Evolutionary conservation across 495 filamentous ascomycete species (phyloP).

Genomic region (Aspergillus bertholletiae): DNA sequence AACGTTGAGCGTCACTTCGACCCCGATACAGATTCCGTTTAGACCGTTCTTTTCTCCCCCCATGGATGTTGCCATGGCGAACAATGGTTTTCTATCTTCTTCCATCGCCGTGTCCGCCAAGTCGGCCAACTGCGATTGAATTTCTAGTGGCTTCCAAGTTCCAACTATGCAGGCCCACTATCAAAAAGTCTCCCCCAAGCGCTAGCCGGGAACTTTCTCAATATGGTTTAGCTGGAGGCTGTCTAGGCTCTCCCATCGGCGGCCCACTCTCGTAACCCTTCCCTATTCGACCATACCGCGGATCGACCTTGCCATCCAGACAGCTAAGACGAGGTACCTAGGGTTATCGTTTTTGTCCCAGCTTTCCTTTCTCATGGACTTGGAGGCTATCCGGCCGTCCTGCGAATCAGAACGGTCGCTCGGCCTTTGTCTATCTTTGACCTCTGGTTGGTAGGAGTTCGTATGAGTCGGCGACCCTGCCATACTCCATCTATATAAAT

Average conservation of each 20-base stretch:
- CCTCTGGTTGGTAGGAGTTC: background rate
- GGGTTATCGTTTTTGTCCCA: constrained; percentile 3
- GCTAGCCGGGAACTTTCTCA: background rate
- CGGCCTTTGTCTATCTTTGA: constrained; percentile 2
- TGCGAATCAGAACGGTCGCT: constrained; percentile 8
- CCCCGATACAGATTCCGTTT: too few relatives aligned
- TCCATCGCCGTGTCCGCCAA: background rate
- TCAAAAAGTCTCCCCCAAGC: background rate
- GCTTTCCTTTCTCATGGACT: constrained; percentile 4
- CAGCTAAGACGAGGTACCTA: background rate
- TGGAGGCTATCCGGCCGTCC: background rate
- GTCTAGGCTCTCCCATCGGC: background rate
- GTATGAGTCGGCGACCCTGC: too few relatives aligned
- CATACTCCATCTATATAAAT: background rate
- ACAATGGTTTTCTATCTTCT: background rate
- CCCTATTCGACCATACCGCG: constrained; percentile 5
- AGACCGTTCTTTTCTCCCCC: too few relatives aligned
- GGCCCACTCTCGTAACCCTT: constrained; percentile 1
- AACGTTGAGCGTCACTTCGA: too few relatives aligned
- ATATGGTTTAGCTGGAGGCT: background rate
- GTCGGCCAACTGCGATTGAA: background rate
- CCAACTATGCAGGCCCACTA: background rate
- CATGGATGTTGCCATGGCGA: background rate
- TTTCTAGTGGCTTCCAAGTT: background rate
- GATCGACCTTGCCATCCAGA: background rate